These are phyloP conservation scores for Peterozyma xylosa DNA, from an alignment of 805 yeast species.

Conservation along the genomic window DNA sequence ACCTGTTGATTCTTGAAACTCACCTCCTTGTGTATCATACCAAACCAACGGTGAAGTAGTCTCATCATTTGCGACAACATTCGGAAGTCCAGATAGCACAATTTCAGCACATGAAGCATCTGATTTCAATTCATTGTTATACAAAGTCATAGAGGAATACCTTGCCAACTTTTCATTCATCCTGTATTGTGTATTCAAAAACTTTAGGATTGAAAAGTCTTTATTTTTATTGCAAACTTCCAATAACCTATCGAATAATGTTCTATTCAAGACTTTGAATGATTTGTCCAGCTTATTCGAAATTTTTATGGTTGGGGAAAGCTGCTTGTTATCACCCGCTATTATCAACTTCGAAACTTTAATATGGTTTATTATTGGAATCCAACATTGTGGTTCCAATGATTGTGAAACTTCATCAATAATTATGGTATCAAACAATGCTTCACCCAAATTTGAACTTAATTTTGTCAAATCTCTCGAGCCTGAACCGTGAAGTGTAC, in stretches of 20 bases:
- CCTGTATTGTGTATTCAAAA: slow-evolving; percentile 77
- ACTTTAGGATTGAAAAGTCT: slow-evolving; percentile 39
- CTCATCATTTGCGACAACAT: slow-evolving; percentile 42
- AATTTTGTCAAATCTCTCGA: slow-evolving; percentile 57
- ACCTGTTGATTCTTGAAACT: slow-evolving; percentile 49
- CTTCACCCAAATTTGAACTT: slow-evolving; percentile 14
- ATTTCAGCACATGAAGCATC: slow-evolving; percentile 47
- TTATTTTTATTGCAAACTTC: slow-evolving; percentile 30
- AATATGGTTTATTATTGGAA: slow-evolving; percentile 68
- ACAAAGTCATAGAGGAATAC: slow-evolving; percentile 65
- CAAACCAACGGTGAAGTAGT: slow-evolving; percentile 56
- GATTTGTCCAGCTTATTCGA: slow-evolving; percentile 28
- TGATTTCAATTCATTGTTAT: slow-evolving; percentile 57
- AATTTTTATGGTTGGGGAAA: slow-evolving; percentile 84
- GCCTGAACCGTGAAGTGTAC: slow-evolving; percentile 88
- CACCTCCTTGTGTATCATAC: slow-evolving; percentile 93
- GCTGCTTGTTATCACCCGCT: slow-evolving; percentile 91
- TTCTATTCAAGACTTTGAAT: slow-evolving; percentile 43
- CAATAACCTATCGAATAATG: slow-evolving; percentile 77
- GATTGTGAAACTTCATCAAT: slow-evolving; percentile 96
- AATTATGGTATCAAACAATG: slow-evolving; percentile 67
- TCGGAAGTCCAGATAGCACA: slow-evolving; percentile 47
- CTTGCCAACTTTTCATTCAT: slow-evolving; percentile 77
- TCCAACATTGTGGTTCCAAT: slow-evolving; percentile 94
- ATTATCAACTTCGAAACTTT: slow-evolving; percentile 51